Evolutionary conservation across 2,329 filamentous ascomycete genomes (phyloP).

Genomic region (Aspergillus sp.): DNA sequence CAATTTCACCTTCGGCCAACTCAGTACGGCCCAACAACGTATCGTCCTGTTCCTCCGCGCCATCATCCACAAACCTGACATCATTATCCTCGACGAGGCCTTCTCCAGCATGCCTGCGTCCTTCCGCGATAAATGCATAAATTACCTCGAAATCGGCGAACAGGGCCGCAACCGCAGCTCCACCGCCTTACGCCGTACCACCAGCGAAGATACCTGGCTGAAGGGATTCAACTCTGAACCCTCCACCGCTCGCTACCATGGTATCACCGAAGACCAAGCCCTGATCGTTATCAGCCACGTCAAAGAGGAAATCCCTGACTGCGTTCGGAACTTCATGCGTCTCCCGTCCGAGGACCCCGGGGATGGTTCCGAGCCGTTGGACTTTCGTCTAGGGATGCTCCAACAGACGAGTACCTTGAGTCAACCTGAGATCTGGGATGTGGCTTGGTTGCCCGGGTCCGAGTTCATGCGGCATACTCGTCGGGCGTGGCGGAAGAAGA

Average conservation of each 20-base stretch:
- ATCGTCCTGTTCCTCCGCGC: constrained; percentile 77
- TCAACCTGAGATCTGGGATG: constrained; percentile 19
- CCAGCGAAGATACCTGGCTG: constrained; percentile 7
- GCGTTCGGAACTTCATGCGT: constrained; percentile 76
- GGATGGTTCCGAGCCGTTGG: constrained; percentile 14
- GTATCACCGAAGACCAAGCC: constrained; percentile 64
- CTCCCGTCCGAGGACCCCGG: constrained; percentile 47
- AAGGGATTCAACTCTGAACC: constrained; percentile 5
- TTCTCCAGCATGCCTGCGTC: constrained; percentile 77
- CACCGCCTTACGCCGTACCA: constrained; percentile 5
- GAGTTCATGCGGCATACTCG: constrained; percentile 5
- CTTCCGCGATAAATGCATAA: constrained; percentile 76
- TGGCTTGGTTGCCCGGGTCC: constrained; percentile 19
- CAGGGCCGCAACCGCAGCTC: constrained; percentile 33
- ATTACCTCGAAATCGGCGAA: constrained; percentile 65
- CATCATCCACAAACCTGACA: constrained; percentile 68
- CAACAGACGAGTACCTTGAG: constrained; percentile 12
- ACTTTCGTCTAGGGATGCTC: constrained; percentile 26
- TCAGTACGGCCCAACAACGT: constrained; percentile 52
- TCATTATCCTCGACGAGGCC: constrained; percentile 79
- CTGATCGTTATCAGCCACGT: constrained; percentile 89
- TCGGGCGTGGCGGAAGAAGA: too few relatives aligned
- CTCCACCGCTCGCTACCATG: constrained; percentile 29
- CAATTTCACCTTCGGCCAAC: constrained; percentile 63
- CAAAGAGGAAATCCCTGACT: constrained; percentile 79